Base-by-base conservation (phyloP, 2,329 filamentous ascomycete species). In the Clarireedia homoeocarpa region DNA sequence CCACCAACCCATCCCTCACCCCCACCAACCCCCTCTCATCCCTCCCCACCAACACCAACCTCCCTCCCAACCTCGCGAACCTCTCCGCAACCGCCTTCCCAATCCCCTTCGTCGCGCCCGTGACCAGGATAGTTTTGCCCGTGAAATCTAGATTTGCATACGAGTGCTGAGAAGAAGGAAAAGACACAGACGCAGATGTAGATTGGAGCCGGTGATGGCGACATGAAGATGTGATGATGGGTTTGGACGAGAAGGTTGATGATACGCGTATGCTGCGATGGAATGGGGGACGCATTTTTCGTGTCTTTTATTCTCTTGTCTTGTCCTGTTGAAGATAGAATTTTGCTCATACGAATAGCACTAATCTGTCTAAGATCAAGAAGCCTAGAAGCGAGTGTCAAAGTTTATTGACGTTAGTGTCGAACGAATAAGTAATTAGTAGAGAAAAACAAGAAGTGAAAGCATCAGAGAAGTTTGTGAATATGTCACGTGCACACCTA, bases 41-140 rank as follows among this genome's bases (percentile, higher is more conserved):
- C 59, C 85, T 79, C 46, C 83, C 83, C 20, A 88, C 75, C 9
- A 90, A 75, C 15, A 84, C 78, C 60, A 81, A 78, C 26, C 72
- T 70, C 40, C 79, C 84, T 34, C 84, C 86, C 57, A 84, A 77
- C 52, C 68, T 66, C 20, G 86, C 81, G 65, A 91, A 87, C n/a
- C 79, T 75, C 39, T 73, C 70, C 9, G 86, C 86, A 54, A 91
- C 86, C 51, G 82, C 80, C 44, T 77, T 74, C 46, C 88, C 88
- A 62, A 91, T 89, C 53, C 84, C 82, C 20, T 85, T 82, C 45
- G 84, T 86, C 20, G 79, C 86, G 48, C 88, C 88, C 2, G 86
- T 87, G 51, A 91, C 75, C 66, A 88, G 74, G 51, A 71, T 73
- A 55, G 66, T 73, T 26, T 70, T 63, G 2, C 40, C 12, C 1